These are phyloP conservation scores for Cryoendolithus antarcticus DNA, from an alignment of 2,329 filamentous ascomycete genomes.

Conservation along the genomic window DNA sequence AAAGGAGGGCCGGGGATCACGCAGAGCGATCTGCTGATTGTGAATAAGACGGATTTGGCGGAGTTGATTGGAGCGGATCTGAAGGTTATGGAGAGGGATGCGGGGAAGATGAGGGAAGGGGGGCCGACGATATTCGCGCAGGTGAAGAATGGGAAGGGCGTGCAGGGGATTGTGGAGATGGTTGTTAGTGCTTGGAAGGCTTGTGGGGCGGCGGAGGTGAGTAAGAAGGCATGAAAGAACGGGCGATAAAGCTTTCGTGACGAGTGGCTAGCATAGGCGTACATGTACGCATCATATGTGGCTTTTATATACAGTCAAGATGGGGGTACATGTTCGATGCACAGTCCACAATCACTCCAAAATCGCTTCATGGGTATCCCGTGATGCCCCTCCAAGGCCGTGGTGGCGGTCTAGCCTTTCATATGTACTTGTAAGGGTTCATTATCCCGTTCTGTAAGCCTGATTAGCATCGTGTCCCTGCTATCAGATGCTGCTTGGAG, in stretches of 20 bases:
- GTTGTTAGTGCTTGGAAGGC: conserved; percentile 87
- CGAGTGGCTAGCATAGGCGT: too few relatives aligned
- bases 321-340: too few relatives aligned
- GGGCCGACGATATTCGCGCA: conserved; percentile 93
- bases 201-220: conserved; percentile 57
- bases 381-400: too few relatives aligned
- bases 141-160: conserved; percentile 81
- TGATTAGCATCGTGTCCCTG: conserved; percentile 9
- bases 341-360: too few relatives aligned
- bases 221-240: too few relatives aligned
- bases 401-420: too few relatives aligned
- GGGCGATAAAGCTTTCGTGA: too few relatives aligned
- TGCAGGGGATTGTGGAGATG: conserved; percentile 77
- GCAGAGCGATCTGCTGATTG: conserved; percentile 81
- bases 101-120: conserved; percentile 84
- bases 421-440: conserved; percentile 96
- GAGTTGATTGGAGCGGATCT: conserved; percentile 84
- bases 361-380: too few relatives aligned
- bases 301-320: too few relatives aligned
- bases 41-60: conserved; percentile 95
- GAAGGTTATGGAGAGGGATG: conserved; percentile 86
- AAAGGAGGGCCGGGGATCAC: conserved; percentile 97
- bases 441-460: conserved; percentile 75
- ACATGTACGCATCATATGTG: too few relatives aligned
- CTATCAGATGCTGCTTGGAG: neutral